Base-by-base conservation (phyloP, 768 basidiomycete species). In the Boletus rex-veris region DNA sequence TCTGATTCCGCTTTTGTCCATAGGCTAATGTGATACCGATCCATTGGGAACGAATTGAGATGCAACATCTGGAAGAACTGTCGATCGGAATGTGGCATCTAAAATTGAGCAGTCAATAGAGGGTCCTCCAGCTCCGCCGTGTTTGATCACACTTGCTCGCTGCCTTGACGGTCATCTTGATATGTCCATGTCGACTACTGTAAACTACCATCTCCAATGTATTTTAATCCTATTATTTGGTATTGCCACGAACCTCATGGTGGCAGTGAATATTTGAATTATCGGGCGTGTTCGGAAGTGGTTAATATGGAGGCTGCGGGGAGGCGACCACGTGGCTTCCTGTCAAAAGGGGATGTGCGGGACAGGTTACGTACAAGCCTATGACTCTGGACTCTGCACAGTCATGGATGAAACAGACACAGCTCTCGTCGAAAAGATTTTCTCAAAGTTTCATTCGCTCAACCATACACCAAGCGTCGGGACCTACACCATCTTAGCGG, bases 11-110 rank as follows among this genome's bases (percentile, higher is more conserved):
- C 35, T 53, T 36, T 26, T 45, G 44, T 58, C 31, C 44, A 44
- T 59, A 89, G 87, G 77, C 83, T 9, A 87, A 88, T 65, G 76
- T 79, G 53, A 82, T 89, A 61, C 85, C 86, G 24, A 77, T 88
- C 55, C 76, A 79, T 18, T 84, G 82, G 82, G 81, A 86, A 67
- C 79, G 81, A 50, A 80, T 89, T 36, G 77, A 83, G 52, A 75
- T 90, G 45, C 84, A 86, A 65, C 81, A 86, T 60, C 73, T 90
- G 57, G 87, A 89, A 69, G 87, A 88, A 68, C 71, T 83, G 24
- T 71, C 80, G 0, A 76, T 80, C 56, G 87, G 87, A 54, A 79
- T 81, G 48, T 90, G 87, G 87, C 84, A 86, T 65, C 86, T 86
- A 40, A 85, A 86, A 59, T 70, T 77, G 63, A 73, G 69, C 33